Base-by-base conservation (phyloP, 2,329 filamentous ascomycete species). In the Curvularia spicifera region DNA sequence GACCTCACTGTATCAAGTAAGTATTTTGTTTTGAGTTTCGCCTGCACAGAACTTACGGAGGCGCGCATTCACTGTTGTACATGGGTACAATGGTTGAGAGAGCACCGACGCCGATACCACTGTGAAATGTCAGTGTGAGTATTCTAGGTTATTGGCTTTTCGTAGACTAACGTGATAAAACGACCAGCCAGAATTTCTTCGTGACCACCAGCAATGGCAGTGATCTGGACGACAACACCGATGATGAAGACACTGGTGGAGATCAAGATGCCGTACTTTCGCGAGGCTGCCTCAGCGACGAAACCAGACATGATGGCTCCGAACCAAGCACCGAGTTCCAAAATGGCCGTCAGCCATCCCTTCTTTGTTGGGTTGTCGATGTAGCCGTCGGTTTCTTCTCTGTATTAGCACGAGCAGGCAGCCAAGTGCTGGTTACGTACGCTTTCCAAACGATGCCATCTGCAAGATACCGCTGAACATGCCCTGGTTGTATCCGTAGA, bases 321-420 rank as follows among this genome's bases (percentile, higher is more conserved):
- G n/a, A 91, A 71, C 89, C 89, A 93, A 43, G 89, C 90, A 51
- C 90, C 90, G 1, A 93, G 83, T 71, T 92, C 89, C 26, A 93
- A 84, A 63, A 91, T 91, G 2, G 89, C 82, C 0, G 79, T 80
- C 20, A 82, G 72, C 80, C 80, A 82, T 31, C 80, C 81, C 57
- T 81, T 78, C 56, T 79, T 77, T 3, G 77, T 80, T 12, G 72
- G 53, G 31, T 78, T 69, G 46, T 72, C 59, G 18, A 72, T 73
- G 65, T 76, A 76, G 35, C 69, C 60, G 51, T 78, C 76, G 75
- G 82, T 82, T 40, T 82, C 77, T 79, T 8, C 2, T 33, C 3
- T 1, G 12, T 50, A 4, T 58, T 10, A 57, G 39, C 26, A 48
- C 33, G 31, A 35, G 33, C 3, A 5, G 22, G 7, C 2, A 20